These are phyloP conservation scores for Syzygium jambos DNA, from an alignment of 345 rosid genomes.

Conservation along the genomic window DNA sequence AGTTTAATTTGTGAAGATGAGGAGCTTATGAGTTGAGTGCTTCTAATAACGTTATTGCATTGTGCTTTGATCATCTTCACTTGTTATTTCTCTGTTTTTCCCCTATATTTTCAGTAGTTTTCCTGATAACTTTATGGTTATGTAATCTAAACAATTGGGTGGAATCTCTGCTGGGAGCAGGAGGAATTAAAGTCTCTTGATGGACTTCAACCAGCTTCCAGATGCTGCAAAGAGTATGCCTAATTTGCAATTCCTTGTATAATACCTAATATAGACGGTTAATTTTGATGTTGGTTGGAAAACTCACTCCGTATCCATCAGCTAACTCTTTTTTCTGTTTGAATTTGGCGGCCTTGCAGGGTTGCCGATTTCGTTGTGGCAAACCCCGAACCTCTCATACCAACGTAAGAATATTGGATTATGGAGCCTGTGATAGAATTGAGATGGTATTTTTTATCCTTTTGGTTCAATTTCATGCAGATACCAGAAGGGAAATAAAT, in stretches of 20 bases:
- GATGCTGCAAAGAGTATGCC: constrained; percentile 85
- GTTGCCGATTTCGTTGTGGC: constrained; percentile 61
- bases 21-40: not conserved
- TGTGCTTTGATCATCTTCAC: not conserved
- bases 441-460: not conserved
- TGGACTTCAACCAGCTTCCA: constrained; percentile 59
- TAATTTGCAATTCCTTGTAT: not conserved
- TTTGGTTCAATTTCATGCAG: constrained; percentile 17
- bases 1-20: not conserved
- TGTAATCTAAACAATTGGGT: not conserved
- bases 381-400: constrained; percentile 66
- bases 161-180: constrained; percentile 23
- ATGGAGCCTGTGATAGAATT: not conserved
- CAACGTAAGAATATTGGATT: constrained; percentile 31
- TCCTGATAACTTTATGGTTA: not conserved
- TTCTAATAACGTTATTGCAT: not conserved
- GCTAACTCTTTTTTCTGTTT: not conserved
- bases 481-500: constrained; percentile 39
- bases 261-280: not conserved
- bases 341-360: constrained; percentile 26
- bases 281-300: not conserved
- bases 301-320: not conserved
- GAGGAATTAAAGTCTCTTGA: constrained; percentile 57
- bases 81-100: not conserved
- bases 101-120: not conserved